Evolutionary conservation across 2,329 filamentous ascomycete genomes (phyloP).

Genomic region (Blumeria graminis): DNA sequence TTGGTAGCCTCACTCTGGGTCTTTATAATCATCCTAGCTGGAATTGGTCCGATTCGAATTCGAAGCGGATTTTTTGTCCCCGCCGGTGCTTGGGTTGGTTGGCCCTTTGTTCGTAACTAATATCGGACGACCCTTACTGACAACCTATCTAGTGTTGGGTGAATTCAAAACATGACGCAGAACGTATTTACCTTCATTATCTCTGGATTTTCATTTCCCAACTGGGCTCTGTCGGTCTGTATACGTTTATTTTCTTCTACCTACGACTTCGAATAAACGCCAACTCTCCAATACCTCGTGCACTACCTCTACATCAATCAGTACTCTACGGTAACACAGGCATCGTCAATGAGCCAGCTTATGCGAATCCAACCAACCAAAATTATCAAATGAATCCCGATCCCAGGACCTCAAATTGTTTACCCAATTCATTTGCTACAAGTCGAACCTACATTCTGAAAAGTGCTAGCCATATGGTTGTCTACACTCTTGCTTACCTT

Average conservation of each 20-base stretch:
- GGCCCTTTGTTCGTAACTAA: too few species aligned
- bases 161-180: constrained; percentile 19
- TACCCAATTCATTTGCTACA: constrained; percentile 5
- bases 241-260: constrained; percentile 18
- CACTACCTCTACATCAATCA: too few species aligned
- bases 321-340: not conserved
- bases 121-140: not conserved
- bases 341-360: not conserved
- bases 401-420: constrained; percentile 1
- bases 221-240: constrained; percentile 26
- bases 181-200: constrained; percentile 28
- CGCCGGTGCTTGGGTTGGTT: constrained; percentile 25
- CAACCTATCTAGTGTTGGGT: constrained; percentile 24
- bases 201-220: constrained; percentile 30
- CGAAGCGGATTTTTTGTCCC: constrained; percentile 22
- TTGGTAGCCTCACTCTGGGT: constrained; percentile 9
- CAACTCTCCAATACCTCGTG: not conserved
- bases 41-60: constrained; percentile 20
- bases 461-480: constrained; percentile 25
- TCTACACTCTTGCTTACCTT: constrained; percentile 26
- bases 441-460: constrained; percentile 10
- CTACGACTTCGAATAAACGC: constrained; percentile 7
- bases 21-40: constrained; percentile 7
- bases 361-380: not conserved
- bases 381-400: not conserved